Base-by-base conservation (phyloP, 768 basidiomycete species). In the Tulasnella sp. region DNA sequence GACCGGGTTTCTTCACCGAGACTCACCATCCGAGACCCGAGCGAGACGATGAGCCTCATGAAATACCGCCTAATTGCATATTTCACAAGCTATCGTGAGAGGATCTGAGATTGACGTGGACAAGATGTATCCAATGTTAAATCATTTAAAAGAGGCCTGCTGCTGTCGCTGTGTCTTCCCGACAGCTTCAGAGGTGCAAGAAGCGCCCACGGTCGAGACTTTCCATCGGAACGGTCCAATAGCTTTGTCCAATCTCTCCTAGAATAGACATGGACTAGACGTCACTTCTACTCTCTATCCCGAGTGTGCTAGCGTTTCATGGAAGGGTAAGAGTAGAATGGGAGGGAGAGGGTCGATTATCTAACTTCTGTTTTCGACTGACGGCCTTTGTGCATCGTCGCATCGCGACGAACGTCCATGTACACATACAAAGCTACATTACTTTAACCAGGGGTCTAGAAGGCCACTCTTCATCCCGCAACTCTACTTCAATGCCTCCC, bases 341-440 rank as follows among this genome's bases (percentile, higher is more conserved):
- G 62, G 62, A 58, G n/a, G 31, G 56, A 68, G 62, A 27, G 62
- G 27, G 24, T n/a, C n/a, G n/a, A n/a, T n/a, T n/a, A 10, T 18
- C 62, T 36, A 68, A 27, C 31, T 68, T 68, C 62, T 68, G 62
- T 68, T 68, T 68, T 68, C 62, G 62, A 68, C 62, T 68, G 62
- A 36, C 62, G 62, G 62, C 62, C 62, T 68, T 68, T 68, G 62
- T 68, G 4, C 62, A 14, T 10, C 18, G 52, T 52, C 52, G 62
- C 62, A 27, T 68, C 62, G 62, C 62, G 62, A 68, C 62, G 7
- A 31, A 18, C 62, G 62, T 27, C n/a, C 6, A 27, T 68, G 62
- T 68, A 68, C 62, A 68, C 62, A 62, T 62, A 27, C 14, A 27
- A 18, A 36, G 31, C 27, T 34, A 27, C 62, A 31, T 27, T 14